These are phyloP conservation scores for Hypoxylon sp. DNA, from an alignment of 2,329 filamentous ascomycete genomes.

Conservation along the genomic window DNA sequence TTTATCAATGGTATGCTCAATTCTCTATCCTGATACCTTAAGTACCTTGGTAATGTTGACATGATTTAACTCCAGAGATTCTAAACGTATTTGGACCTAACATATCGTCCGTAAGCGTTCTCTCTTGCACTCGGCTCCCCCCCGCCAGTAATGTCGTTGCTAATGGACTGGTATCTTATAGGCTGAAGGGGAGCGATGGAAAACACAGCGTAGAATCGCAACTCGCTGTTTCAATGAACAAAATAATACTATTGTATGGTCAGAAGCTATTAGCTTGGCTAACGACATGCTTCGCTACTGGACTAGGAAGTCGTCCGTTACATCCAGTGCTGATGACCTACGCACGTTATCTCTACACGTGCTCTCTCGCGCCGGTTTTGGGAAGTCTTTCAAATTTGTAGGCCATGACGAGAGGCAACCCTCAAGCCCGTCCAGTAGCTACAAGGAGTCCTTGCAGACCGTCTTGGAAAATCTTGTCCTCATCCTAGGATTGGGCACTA, in stretches of 20 bases:
- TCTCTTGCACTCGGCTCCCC: neutral
- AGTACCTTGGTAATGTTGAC: conserved; percentile 2
- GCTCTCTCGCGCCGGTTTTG: conserved; percentile 52
- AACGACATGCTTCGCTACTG: conserved; percentile 53
- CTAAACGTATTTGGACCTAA: conserved; percentile 46
- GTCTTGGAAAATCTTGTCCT: conserved; percentile 54
- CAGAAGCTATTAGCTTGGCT: conserved; percentile 47
- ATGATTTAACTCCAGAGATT: conserved; percentile 20
- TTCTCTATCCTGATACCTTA: neutral
- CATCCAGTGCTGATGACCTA: conserved; percentile 47
- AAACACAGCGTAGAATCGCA: conserved; percentile 49
- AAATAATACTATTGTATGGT: conserved; percentile 53
- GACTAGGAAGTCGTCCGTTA: conserved; percentile 43
- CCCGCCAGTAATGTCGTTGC: conserved; percentile 2
- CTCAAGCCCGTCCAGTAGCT: conserved; percentile 40
- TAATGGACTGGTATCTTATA: conserved; percentile 12
- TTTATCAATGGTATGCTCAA: conserved; percentile 25
- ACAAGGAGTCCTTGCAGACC: conserved; percentile 51
- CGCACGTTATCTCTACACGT: conserved; percentile 52
- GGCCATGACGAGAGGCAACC: conserved; percentile 47
- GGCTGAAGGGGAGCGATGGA: conserved; percentile 44
- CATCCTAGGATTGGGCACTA: conserved; percentile 51
- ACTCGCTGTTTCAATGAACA: conserved; percentile 52
- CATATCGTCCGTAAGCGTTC: conserved; percentile 39
- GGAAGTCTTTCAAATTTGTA: conserved; percentile 53